Evolutionary conservation across 2,329 filamentous ascomycete genomes (phyloP).

Genomic region (Trichophyton verrucosum): DNA sequence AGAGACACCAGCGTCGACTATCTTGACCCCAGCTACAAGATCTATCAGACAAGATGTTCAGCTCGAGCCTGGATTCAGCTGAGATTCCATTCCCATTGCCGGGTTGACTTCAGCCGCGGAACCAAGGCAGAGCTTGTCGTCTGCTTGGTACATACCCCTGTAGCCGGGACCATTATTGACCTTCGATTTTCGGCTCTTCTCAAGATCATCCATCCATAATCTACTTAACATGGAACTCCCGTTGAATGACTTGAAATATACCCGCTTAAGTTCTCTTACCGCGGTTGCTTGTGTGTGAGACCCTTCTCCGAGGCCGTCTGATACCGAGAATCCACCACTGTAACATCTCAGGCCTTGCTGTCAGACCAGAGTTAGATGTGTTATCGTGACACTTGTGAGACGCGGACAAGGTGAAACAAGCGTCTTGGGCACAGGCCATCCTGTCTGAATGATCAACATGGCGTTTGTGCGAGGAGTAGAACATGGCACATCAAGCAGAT

Average conservation of each 20-base stretch:
- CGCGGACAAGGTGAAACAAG: not conserved
- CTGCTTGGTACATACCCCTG: not conserved
- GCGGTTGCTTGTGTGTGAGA: not conserved
- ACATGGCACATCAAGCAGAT: not conserved
- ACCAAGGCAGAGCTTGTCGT: not conserved
- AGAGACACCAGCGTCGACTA: not conserved
- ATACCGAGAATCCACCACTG: not conserved
- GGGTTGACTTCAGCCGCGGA: not conserved
- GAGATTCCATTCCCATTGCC: not conserved
- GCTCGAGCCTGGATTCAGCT: not conserved
- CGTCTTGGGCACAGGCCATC: not conserved
- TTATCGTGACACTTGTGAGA: not conserved
- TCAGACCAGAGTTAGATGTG: not conserved
- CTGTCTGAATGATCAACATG: not conserved
- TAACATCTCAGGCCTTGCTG: not conserved
- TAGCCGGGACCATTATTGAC: not conserved
- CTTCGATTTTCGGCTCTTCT: too few relatives aligned
- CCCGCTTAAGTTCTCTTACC: not conserved
- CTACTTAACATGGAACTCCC: too few relatives aligned
- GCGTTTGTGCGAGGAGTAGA: not conserved
- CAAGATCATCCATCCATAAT: too few relatives aligned
- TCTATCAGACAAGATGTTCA: not conserved
- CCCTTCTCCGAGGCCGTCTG: not conserved
- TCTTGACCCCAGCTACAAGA: not conserved
- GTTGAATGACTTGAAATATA: too few relatives aligned